phyloP scores from a whole-genome alignment of 495 filamentous ascomycete genomes.

The Hyaloscypha bicolor region DNA sequence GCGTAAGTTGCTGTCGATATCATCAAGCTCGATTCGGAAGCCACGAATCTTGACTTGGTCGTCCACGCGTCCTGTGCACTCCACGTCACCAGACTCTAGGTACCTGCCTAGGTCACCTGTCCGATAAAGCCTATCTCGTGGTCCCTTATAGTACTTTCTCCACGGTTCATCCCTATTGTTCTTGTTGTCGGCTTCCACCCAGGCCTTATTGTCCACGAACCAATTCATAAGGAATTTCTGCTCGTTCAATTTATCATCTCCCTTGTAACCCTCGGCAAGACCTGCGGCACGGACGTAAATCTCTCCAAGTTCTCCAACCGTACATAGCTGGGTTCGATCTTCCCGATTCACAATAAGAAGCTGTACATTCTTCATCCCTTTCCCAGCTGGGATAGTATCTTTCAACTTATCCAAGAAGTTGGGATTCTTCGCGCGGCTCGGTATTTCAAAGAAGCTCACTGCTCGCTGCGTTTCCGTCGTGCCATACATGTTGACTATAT shows the following conservation, averaged over 20 bases:
- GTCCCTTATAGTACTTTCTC: slow-evolving; percentile 79
- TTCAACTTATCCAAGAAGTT: slow-evolving; percentile 69
- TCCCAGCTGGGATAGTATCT: slow-evolving; percentile 84
- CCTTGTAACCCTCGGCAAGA: slow-evolving; percentile 85
- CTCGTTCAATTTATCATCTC: slow-evolving; percentile 66
- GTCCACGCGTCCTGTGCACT: slow-evolving; percentile 79
- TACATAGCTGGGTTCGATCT: slow-evolving; percentile 71
- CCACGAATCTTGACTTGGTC: slow-evolving; percentile 95
- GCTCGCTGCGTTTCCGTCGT: slow-evolving; percentile 85
- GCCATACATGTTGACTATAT: slow-evolving; percentile 89
- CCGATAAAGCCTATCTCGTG: slow-evolving; percentile 83
- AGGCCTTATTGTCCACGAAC: slow-evolving; percentile 77
- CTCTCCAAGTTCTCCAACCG: slow-evolving; percentile 80
- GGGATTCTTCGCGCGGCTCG: slow-evolving; percentile 66
- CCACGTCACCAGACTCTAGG: slow-evolving; percentile 71
- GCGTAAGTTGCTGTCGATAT: slow-evolving; percentile 83
- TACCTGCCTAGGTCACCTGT: slow-evolving; percentile 83
- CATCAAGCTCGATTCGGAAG: slow-evolving; percentile 92
- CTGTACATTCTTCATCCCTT: slow-evolving; percentile 92
- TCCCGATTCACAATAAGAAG: slow-evolving; percentile 86
- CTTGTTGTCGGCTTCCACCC: slow-evolving; percentile 66
- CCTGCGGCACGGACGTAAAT: slow-evolving; percentile 88
- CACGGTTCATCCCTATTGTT: slow-evolving; percentile 63
- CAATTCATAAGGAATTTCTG: slow-evolving; percentile 87
- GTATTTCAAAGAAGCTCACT: slow-evolving; percentile 86